Base-by-base conservation (phyloP, 139 green algal species). In the Pleodorina starrii region DNA sequence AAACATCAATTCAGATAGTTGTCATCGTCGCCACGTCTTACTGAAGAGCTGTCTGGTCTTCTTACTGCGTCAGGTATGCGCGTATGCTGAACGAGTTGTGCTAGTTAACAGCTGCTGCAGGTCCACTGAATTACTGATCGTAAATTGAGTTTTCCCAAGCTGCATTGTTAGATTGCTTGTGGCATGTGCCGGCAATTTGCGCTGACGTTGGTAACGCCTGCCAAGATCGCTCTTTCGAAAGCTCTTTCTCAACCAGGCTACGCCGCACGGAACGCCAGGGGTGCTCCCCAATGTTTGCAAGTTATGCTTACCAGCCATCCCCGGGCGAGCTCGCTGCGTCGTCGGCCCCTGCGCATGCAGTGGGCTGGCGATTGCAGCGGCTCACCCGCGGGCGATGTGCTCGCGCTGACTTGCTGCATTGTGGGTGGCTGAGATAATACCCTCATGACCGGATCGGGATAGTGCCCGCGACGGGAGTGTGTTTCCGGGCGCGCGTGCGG, bases 391-490 rank as follows among this genome's bases (percentile, higher is more conserved):
- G 42, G 29, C 21, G 69, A n/a, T 48, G 32, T 25, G 69, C 19
- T 50, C 29, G 40, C 12, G 32, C 32, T 77, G 36, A n/a, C 69
- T 66, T 78, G 63, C 42, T 44, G 4, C 48, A 40, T 43, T 59
- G 21, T 32, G 54, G 40, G 44, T n/a, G 51, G 85, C 85, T 90
- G 85, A 90, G 85, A 90, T 57, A 27, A 90, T 84, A 92, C 88
- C 91, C 91, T 91, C 72, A 90, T 74, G 12, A 93, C 84, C 91
- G 91, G 91, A 92, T 84, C 91, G 78, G 84, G 87, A 66, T 87
- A 92, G 89, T 93, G 75, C 87, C 84, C 88, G 91, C 91, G 91
- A 66, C 91, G 91, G 84, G 84, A 93, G 91, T 73, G 86, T 86
- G 66, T 54, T 60, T 85, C 23, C 35, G 86, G 44, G 38, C 78